Evolutionary conservation across 1,284 basidiomycete species (phyloP).

Genomic region (Rhodotorula sp.): DNA sequence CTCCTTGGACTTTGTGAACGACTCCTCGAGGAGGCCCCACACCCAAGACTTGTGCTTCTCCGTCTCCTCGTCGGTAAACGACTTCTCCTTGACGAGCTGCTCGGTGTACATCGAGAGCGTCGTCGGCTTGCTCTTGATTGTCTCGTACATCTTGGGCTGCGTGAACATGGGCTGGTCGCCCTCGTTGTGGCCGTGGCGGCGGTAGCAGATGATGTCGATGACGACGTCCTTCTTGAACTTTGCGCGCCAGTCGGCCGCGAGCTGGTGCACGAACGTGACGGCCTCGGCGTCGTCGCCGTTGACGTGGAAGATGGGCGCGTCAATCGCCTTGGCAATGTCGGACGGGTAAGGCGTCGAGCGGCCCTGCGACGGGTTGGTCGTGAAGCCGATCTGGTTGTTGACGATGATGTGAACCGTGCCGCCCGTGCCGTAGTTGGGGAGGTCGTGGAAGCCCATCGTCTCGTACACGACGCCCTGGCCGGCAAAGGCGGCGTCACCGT

Average conservation of each 20-base stretch:
- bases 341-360: slow-evolving; percentile 99
- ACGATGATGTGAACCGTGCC: slow-evolving; percentile 98
- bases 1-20: slow-evolving; percentile 81
- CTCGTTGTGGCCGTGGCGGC: slow-evolving; percentile 98
- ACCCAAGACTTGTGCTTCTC: slow-evolving; percentile 99
- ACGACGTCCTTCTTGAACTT: slow-evolving; percentile 99
- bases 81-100: slow-evolving; percentile 84
- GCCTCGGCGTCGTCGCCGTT: slow-evolving; percentile 99
- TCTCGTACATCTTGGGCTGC: slow-evolving; percentile 98
- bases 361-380: slow-evolving; percentile 95
- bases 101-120: slow-evolving; percentile 90
- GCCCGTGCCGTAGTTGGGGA: slow-evolving; percentile 93
- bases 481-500: slow-evolving; percentile 98
- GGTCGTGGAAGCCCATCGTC: slow-evolving; percentile 97
- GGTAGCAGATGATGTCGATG: slow-evolving; percentile 97
- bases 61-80: slow-evolving; percentile 93
- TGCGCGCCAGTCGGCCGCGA: slow-evolving; percentile 96
- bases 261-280: slow-evolving; percentile 95
- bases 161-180: slow-evolving; percentile 99
- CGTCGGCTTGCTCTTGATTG: slow-evolving; percentile 91
- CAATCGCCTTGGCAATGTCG: slow-evolving; percentile 97
- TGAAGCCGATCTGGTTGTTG: slow-evolving; percentile 99
- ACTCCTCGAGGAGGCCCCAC: slow-evolving; percentile 96
- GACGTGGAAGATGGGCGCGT: slow-evolving; percentile 99
- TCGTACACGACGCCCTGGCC: slow-evolving; percentile 99